Conservation (phyloP, 1,284 basidiomycete species). For the Pyrrhoderma noxium region DNA sequence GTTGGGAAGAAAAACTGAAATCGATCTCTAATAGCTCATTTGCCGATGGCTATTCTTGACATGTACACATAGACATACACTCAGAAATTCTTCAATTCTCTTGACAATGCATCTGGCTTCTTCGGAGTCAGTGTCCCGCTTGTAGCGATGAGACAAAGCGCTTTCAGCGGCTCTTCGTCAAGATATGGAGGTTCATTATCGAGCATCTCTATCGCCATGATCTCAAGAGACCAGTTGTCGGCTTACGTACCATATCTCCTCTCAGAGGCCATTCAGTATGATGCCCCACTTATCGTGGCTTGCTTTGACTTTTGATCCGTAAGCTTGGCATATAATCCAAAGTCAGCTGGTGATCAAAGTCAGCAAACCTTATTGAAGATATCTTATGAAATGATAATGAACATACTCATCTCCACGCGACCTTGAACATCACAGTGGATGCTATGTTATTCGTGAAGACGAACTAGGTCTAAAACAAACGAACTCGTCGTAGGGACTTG, state of each 20-base stretch:
- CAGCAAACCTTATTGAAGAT: slow-evolving; percentile 5
- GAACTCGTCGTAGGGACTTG: slow-evolving; percentile 30
- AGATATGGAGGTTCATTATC: slow-evolving; percentile 98
- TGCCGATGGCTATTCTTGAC: slow-evolving; percentile 93
- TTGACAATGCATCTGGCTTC: slow-evolving; percentile 87
- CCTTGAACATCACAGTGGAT: slow-evolving; percentile 89
- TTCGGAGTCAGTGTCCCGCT: slow-evolving; percentile 97
- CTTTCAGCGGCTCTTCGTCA: slow-evolving; percentile 96
- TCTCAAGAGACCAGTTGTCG: slow-evolving; percentile 97
- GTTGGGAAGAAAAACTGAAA: slow-evolving; percentile 20
- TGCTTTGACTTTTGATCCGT: slow-evolving; percentile 98
- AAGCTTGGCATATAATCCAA: slow-evolving; percentile 96
- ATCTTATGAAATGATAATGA: background rate
- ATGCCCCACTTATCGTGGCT: slow-evolving; percentile 98
- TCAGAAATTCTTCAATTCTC: slow-evolving; percentile 94
- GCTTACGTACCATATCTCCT: slow-evolving; percentile 99
- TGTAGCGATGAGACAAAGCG: slow-evolving; percentile 94
- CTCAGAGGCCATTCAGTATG: slow-evolving; percentile 99
- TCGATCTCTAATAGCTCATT: slow-evolving; percentile 84
- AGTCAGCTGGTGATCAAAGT: slow-evolving; percentile 63
- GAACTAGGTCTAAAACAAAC: background rate
- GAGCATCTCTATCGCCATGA: slow-evolving; percentile 99
- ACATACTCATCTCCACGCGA: slow-evolving; percentile 93
- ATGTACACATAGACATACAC: slow-evolving; percentile 97
- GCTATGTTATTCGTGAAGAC: slow-evolving; percentile 89